Base-by-base conservation (phyloP, 2,329 filamentous ascomycete species). In the Sarocladiaceae sp. region DNA sequence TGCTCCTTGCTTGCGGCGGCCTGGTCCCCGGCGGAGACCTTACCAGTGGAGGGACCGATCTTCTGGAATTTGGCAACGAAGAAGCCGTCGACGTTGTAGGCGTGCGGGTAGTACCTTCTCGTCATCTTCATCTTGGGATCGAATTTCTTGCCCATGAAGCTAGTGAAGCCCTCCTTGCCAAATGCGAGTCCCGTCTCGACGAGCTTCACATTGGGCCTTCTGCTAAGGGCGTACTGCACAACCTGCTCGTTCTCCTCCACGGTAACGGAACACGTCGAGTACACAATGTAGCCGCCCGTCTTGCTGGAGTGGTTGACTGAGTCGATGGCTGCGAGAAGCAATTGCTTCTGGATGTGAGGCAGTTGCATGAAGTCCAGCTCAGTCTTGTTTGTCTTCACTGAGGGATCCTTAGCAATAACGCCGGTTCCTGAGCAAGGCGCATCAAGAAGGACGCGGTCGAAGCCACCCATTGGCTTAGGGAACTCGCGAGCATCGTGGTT, bases 1-100 rank as follows among this genome's bases (percentile, higher is more conserved):
- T 55, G 58, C 44, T 70, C 69, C 37, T 49, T 50, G 20, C 68
- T 57, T 24, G 53, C 51, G 43, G 44, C 48, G 12, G 55, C 55
- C 26, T 43, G 24, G 27, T 43, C 40, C 18, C 5, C 19, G 9
- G 51, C 57, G 12, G 49, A 40, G 35, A 51, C 51, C 49, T 76
- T 79, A 46, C 73, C 67, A 1, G 86, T 83, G 32, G 85, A 87
- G 3, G 88, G 85, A 0, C 81, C 91, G 13, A 80, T 80, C 76
- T 98, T 98, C 67, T 95, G 90, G 68, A 98, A 85, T 67, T 98
- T 98, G 58, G 89, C 88, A 49, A 98, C 93, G 62, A 89, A 98
- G 81, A 98, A 98, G 51, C 93, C 93, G 63, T 97, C 93, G 26
- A 98, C 89, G 68, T 96, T 95, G 71, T 93, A 88, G 16, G 85